These are phyloP conservation scores for Podospora appendiculata DNA, from an alignment of 495 filamentous ascomycete species.

Conservation along the genomic window DNA sequence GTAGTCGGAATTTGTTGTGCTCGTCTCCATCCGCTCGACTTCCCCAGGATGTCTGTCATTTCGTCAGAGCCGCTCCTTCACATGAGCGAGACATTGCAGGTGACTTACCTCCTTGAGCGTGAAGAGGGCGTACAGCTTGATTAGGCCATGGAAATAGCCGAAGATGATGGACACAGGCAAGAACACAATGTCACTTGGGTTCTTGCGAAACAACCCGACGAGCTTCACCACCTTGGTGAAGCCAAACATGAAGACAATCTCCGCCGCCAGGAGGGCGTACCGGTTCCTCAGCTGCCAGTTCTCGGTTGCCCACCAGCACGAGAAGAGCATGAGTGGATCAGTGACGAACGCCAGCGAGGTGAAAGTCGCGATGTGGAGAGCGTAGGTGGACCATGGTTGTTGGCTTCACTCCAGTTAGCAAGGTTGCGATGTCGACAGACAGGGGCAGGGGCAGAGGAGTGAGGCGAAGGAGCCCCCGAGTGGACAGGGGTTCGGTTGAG, in stretches of 20 bases:
- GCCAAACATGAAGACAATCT: constrained; percentile 42
- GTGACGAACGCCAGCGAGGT: constrained; percentile 60
- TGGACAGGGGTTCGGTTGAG: neutral
- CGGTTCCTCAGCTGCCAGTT: constrained; percentile 31
- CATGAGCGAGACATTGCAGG: neutral
- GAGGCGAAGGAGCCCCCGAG: neutral
- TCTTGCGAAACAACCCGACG: constrained; percentile 61
- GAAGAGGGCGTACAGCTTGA: constrained; percentile 67
- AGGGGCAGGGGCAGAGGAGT: neutral
- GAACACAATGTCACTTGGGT: constrained; percentile 60
- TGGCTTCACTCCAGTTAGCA: constrained; percentile 32
- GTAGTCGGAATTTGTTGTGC: constrained; percentile 51
- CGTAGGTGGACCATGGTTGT: constrained; percentile 70
- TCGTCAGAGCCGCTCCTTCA: constrained; percentile 10
- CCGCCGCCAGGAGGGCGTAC: constrained; percentile 39
- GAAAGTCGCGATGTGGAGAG: constrained; percentile 66
- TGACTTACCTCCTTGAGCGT: constrained; percentile 61
- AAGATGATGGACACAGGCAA: constrained; percentile 70
- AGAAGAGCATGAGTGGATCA: constrained; percentile 53
- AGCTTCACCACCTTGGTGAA: constrained; percentile 74
- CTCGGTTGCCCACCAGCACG: constrained; percentile 44
- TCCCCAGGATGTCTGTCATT: constrained; percentile 57
- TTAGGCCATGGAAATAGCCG: constrained; percentile 67
- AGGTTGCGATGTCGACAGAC: neutral
- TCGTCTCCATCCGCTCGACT: constrained; percentile 59